Evolutionary conservation across 352 stramenopile species (phyloP), one percentile per base, ranked within the genome.

Genomic region (Pythium insidiosum): DNA sequence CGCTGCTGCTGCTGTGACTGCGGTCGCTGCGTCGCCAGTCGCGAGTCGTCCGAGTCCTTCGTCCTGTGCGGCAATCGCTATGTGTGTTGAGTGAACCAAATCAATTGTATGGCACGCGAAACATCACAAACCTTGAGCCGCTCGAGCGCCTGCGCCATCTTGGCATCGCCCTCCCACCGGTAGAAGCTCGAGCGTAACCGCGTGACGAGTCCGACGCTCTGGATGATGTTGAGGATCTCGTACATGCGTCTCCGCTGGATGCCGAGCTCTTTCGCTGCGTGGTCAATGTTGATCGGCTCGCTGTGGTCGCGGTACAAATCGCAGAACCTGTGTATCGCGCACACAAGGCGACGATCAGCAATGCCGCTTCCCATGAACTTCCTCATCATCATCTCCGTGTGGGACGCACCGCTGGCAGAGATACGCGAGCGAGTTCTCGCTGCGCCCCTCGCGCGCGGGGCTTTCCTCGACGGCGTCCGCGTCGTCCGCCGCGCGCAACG

Each of bases 151-250:
- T 40, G 31, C 1, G 53, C 19, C 60, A 68, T 68, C 21, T 52
- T 63, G n/a, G 52, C 50, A 18, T 62, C 49, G 48, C 60, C 57
- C 11, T 65, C 41, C 60, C 60, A 68, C 6, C 54, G 55, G 24
- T 63, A 68, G 28, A 68, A 59, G 26, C 60, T 61, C 4, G 56
- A 42, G 11, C 60, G 55, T 15, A 68, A 22, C 2, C 56, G 56
- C 11, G 56, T 37, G 10, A 68, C 50, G 18, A 68, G 47, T 5
- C 60, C 60, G 38, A 68, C 60, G 43, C 60, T 68, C 38, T 66
- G 60, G 34, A 68, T 65, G 28, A 68, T 68, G 38, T 68, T 68
- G n/a, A 68, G 45, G 43, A 68, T 68, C 43, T 68, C 60, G 26
- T 68, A 63, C 56, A 68, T 61, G 11, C 60, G 51, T 4, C 60